phyloP scores from a whole-genome alignment of 805 yeast species.

The Pichia nanzhaoensis region DNA sequence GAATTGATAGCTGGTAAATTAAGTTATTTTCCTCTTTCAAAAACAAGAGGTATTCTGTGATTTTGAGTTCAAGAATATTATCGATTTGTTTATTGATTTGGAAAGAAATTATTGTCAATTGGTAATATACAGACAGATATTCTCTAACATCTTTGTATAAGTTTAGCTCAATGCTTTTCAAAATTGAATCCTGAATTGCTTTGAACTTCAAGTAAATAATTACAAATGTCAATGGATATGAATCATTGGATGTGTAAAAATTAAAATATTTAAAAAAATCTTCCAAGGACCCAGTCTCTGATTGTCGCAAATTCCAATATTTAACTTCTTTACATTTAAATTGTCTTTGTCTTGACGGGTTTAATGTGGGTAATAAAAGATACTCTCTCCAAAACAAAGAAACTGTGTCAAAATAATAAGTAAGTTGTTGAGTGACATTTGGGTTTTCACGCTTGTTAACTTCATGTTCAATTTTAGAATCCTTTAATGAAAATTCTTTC shows the following conservation, averaged over 20 bases:
- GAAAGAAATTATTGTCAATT: constrained; percentile 30
- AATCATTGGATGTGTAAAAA: constrained; percentile 27
- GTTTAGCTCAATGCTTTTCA: constrained; percentile 71
- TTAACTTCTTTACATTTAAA: constrained; percentile 49
- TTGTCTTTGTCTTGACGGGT: constrained; percentile 80
- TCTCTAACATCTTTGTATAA: constrained; percentile 64
- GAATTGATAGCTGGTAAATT: constrained; percentile 21
- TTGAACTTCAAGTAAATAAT: constrained; percentile 58
- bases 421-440: constrained; percentile 37
- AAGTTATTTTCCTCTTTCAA: constrained; percentile 6
- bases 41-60: background rate
- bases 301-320: constrained; percentile 78
- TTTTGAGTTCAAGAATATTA: background rate
- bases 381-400: constrained; percentile 8
- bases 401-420: constrained; percentile 14
- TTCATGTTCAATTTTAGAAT: constrained; percentile 17
- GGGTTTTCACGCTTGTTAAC: constrained; percentile 33
- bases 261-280: constrained; percentile 8
- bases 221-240: constrained; percentile 60
- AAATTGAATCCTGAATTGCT: constrained; percentile 64
- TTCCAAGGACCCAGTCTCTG: constrained; percentile 62
- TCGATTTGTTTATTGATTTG: constrained; percentile 5
- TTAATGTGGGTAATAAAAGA: constrained; percentile 36
- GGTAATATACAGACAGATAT: constrained; percentile 61
- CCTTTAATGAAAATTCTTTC: constrained; percentile 19